Evolutionary conservation across 805 yeast genomes (phyloP).

Genomic region (Saturnispora galanensis): DNA sequence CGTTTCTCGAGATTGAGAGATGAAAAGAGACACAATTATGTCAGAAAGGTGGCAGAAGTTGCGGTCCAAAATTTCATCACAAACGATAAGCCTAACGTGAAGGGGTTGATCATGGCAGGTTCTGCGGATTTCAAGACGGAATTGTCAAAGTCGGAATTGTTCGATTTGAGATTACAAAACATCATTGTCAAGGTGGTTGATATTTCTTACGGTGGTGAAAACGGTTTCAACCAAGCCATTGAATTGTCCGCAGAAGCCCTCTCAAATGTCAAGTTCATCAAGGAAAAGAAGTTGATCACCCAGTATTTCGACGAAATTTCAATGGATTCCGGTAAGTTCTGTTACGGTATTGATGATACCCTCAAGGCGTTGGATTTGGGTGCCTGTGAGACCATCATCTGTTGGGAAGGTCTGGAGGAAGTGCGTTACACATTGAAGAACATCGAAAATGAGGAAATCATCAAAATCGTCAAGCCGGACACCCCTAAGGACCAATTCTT

Average conservation of each 20-base stretch:
- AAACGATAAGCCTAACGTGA: conserved; percentile 87
- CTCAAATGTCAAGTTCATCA: conserved; percentile 94
- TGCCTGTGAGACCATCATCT: conserved; percentile 88
- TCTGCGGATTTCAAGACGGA: conserved; percentile 98
- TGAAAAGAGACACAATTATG: conserved; percentile 97
- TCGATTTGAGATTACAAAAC: conserved; percentile 79
- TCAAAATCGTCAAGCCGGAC: conserved; percentile 64
- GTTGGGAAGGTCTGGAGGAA: conserved; percentile 82
- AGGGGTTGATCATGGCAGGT: conserved; percentile 95
- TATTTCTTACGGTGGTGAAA: conserved; percentile 98
- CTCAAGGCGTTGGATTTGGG: conserved; percentile 93
- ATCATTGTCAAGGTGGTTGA: conserved; percentile 90
- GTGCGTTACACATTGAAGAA: conserved; percentile 79
- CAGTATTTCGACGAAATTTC: conserved; percentile 94
- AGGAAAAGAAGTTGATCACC: conserved; percentile 91
- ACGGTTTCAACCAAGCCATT: conserved; percentile 98
- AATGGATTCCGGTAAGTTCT: conserved; percentile 93
- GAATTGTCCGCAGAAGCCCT: conserved; percentile 95
- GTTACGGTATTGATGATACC: conserved; percentile 96
- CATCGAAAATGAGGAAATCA: conserved; percentile 65
- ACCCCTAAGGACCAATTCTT: conserved; percentile 67
- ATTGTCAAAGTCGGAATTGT: conserved; percentile 83
- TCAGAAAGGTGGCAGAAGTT: conserved; percentile 94
- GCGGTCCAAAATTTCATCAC: conserved; percentile 96
- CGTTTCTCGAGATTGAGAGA: conserved; percentile 99